Conservation (phyloP, 2,329 filamentous ascomycete genomes). For the Helminthosporium solani region DNA sequence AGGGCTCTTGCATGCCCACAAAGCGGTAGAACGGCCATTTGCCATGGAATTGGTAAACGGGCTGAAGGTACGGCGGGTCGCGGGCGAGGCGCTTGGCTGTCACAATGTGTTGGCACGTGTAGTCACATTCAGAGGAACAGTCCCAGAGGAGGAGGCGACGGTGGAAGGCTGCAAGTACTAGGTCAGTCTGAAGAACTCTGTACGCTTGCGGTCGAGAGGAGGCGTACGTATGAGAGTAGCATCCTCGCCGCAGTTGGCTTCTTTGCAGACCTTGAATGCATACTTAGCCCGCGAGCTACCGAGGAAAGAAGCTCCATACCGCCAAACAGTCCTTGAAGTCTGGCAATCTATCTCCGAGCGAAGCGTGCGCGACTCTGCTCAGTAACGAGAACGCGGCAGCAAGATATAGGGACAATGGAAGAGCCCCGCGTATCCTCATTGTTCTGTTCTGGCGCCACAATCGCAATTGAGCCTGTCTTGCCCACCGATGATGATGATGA, state of each 20-base stretch:
- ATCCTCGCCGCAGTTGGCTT: slow-evolving; percentile 73
- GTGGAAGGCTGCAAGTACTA: slow-evolving; percentile 68
- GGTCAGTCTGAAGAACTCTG: slow-evolving; percentile 5
- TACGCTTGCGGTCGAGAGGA: slow-evolving; percentile 8
- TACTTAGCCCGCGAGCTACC: slow-evolving; percentile 9
- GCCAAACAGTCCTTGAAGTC: slow-evolving; percentile 86
- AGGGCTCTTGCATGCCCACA: slow-evolving; percentile 91
- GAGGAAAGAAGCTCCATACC: slow-evolving; percentile 52
- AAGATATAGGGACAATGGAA: slow-evolving; percentile 30
- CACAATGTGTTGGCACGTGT: slow-evolving; percentile 92
- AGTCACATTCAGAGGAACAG: slow-evolving; percentile 93
- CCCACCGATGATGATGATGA: no score
- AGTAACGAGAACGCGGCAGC: slow-evolving; percentile 29
- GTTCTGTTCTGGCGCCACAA: slow-evolving; percentile 6
- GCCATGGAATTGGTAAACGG: slow-evolving; percentile 89
- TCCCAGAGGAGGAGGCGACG: slow-evolving; percentile 88
- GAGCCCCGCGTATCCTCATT: slow-evolving; percentile 29
- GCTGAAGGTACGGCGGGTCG: slow-evolving; percentile 62
- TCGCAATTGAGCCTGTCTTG: no score
- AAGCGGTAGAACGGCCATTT: slow-evolving; percentile 97
- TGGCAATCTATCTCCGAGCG: slow-evolving; percentile 77
- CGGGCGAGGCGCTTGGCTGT: slow-evolving; percentile 69
- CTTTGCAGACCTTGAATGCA: slow-evolving; percentile 66
- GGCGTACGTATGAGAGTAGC: slow-evolving; percentile 68
- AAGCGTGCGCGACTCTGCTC: slow-evolving; percentile 58